Percentiles rank a stretch among this genome's conserved stretches.
Conservation (phyloP, 2,329 filamentous ascomycete species). For the Claviceps monticola region DNA sequence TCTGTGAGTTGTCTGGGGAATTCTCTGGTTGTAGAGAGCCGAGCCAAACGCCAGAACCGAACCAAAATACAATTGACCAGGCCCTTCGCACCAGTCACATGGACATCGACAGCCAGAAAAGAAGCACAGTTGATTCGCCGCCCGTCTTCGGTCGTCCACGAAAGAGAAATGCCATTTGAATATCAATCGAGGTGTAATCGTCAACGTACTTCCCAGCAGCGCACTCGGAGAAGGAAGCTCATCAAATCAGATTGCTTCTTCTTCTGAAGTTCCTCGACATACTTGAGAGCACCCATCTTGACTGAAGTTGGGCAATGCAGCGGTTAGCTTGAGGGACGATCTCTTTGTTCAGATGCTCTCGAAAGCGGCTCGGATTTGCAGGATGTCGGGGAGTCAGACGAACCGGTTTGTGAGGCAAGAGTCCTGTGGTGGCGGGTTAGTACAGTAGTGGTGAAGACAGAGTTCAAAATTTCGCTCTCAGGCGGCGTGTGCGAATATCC, state of each 20-base stretch:
- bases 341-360: background rate
- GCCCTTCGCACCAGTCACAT: background rate
- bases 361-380: background rate
- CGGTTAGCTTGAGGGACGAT: background rate
- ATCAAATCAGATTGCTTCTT: conserved; percentile 99
- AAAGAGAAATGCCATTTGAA: conserved; percentile 10
- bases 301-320: conserved; percentile 20
- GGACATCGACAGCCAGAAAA: conserved; percentile 2
- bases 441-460: conserved; percentile 14
- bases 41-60: too few relatives aligned
- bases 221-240: conserved; percentile 98
- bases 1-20: too few relatives aligned
- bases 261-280: conserved; percentile 99
- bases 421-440: conserved; percentile 24
- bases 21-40: too few relatives aligned
- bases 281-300: conserved; percentile 99
- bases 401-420: conserved; percentile 23
- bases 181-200: conserved; percentile 17
- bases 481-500: conserved; percentile 9
- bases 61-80: background rate
- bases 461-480: conserved; percentile 18
- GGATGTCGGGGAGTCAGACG: conserved; percentile 10
- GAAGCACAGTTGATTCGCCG: conserved; percentile 5
- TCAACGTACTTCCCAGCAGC: conserved; percentile 97
- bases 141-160: conserved; percentile 21